These are phyloP conservation scores for Solanum hybrid DNA, from an alignment of 305 asterid genomes.

Conservation along the genomic window DNA sequence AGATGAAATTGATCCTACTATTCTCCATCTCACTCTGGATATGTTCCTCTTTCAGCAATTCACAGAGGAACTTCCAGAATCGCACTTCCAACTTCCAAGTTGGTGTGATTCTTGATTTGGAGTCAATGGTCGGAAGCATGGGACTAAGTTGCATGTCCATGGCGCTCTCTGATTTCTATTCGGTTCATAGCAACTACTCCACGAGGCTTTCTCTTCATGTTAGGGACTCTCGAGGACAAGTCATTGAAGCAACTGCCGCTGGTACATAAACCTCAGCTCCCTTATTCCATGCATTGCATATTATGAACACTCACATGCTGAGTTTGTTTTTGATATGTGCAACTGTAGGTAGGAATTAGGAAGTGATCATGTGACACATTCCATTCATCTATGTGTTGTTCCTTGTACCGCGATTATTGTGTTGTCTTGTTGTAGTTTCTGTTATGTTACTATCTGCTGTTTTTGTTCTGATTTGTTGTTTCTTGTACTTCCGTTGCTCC, in stretches of 20 bases:
- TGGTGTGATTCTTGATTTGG: constrained; percentile 31
- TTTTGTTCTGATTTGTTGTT: background rate
- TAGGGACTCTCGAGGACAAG: constrained; percentile 23
- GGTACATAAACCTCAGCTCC: constrained; percentile 16
- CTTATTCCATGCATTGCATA: background rate
- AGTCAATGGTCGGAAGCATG: constrained; percentile 22
- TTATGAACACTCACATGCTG: background rate
- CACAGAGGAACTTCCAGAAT: background rate
- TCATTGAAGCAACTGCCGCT: constrained; percentile 23
- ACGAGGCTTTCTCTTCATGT: constrained; percentile 23
- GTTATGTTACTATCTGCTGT: background rate
- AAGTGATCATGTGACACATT: background rate
- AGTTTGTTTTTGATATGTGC: background rate
- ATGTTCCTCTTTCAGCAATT: constrained; percentile 2
- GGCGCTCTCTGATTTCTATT: constrained; percentile 28
- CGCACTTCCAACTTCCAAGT: constrained; percentile 15
- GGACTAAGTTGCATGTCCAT: constrained; percentile 28
- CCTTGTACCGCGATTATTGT: background rate
- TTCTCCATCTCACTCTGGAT: background rate
- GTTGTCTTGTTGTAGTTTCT: background rate
- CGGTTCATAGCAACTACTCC: constrained; percentile 15
- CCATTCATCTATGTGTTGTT: background rate
- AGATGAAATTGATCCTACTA: constrained; percentile 3
- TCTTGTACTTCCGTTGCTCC: background rate
- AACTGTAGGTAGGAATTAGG: background rate